A percentile compares a stretch with the other conserved stretches of the same genome.
phyloP scores from a whole-genome alignment of 192 early-diverging fungal genomes.

The Phlyctochytrium arcticum region DNA sequence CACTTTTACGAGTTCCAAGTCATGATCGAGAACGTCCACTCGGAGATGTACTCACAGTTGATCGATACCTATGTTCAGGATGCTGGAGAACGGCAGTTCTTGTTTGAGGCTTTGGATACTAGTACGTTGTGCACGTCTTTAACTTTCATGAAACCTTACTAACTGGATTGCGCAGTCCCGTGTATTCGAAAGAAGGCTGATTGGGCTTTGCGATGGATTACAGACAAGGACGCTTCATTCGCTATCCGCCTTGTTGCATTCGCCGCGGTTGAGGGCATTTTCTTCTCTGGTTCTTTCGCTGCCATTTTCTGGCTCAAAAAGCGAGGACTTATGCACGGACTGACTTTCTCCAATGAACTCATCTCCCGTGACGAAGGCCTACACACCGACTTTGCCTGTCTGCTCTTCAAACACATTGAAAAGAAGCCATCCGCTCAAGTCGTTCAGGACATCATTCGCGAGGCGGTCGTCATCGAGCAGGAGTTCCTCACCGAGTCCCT shows the following conservation, averaged over 20 bases:
- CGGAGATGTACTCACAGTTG: slow-evolving; percentile 85
- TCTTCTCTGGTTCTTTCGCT: slow-evolving; percentile 96
- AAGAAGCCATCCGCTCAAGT: slow-evolving; percentile 64
- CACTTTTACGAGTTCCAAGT: slow-evolving; percentile 98
- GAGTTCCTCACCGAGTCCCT: slow-evolving; percentile 93
- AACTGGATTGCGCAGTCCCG: slow-evolving; percentile 62
- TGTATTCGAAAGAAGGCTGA: slow-evolving; percentile 95
- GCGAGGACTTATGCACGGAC: slow-evolving; percentile 94
- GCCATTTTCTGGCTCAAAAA: slow-evolving; percentile 99
- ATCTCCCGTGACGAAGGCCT: slow-evolving; percentile 97
- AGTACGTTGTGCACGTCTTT: slow-evolving; percentile 77
- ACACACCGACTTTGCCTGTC: slow-evolving; percentile 96
- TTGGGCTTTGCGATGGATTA: slow-evolving; percentile 95
- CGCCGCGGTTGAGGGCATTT: slow-evolving; percentile 97
- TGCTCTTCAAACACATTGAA: slow-evolving; percentile 80
- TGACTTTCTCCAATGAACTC: slow-evolving; percentile 97
- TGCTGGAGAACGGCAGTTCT: slow-evolving; percentile 67
- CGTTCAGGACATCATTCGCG: slow-evolving; percentile 67
- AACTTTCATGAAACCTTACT: slow-evolving; percentile 78
- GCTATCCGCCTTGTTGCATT: slow-evolving; percentile 92
- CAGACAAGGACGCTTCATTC: slow-evolving; percentile 73
- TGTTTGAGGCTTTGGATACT: slow-evolving; percentile 93
- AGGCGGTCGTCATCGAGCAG: slow-evolving; percentile 92
- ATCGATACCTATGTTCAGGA: slow-evolving; percentile 94
- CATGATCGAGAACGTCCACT: slow-evolving; percentile 96